Conservation (phyloP, 2,329 filamentous ascomycete genomes). For the Byssoonygena ceratinophila region DNA sequence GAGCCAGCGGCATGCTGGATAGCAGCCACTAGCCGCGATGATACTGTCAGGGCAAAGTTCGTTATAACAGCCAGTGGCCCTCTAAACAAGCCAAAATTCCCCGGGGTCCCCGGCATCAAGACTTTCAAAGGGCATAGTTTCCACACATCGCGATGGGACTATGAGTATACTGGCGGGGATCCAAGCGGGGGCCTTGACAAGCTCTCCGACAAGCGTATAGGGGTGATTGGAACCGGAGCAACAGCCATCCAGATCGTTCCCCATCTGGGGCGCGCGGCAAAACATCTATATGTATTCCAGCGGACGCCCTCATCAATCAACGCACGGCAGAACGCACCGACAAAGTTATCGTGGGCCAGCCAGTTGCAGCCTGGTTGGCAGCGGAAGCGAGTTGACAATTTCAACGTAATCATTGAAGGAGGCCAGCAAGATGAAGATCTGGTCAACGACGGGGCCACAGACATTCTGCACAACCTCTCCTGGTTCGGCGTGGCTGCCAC, state of each 20-base stretch:
- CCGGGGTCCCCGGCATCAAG: constrained; percentile 33
- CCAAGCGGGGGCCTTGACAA: constrained; percentile 19
- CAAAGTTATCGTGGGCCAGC: constrained; percentile 18
- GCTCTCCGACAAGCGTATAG: constrained; percentile 44
- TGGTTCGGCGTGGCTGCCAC: constrained; percentile 26
- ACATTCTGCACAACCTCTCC: constrained; percentile 33
- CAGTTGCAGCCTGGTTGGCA: constrained; percentile 22
- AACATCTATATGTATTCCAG: constrained; percentile 46
- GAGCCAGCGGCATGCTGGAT: constrained; percentile 29
- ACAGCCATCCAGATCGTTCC: constrained; percentile 51
- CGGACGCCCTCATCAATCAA: constrained; percentile 38
- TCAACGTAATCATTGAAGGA: constrained; percentile 20
- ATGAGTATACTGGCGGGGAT: constrained; percentile 27
- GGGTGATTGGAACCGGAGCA: constrained; percentile 49
- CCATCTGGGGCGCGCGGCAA: constrained; percentile 43
- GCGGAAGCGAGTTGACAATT: constrained; percentile 22
- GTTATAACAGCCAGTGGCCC: constrained; percentile 35
- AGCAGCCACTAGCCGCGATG: constrained; percentile 19
- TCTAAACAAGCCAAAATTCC: constrained; percentile 37
- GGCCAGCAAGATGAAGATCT: constrained; percentile 17
- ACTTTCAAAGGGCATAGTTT: constrained; percentile 35
- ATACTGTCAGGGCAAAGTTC: constrained; percentile 30
- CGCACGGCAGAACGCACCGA: constrained; percentile 23
- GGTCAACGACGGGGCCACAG: constrained; percentile 25
- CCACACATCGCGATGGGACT: constrained; percentile 39